A percentile compares a stretch with the other conserved stretches of the same genome.
Conservation (phyloP, 257 asterid species). For the Prunella vulgaris region DNA sequence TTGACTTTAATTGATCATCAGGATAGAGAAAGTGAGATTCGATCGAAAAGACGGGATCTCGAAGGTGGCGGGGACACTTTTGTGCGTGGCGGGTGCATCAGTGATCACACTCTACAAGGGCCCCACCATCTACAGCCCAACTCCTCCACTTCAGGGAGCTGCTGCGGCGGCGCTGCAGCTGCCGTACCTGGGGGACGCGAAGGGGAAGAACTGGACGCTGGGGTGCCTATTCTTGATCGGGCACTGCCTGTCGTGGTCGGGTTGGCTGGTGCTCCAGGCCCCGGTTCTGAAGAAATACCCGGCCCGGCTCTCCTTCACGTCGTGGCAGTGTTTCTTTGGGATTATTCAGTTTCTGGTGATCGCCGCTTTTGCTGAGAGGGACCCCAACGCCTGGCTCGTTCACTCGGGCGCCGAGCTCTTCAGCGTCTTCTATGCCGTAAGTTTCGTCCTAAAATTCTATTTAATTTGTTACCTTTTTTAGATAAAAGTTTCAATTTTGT, state of each 20-base stretch:
- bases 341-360: constrained; percentile 73
- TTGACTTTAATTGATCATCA: constrained; percentile 18
- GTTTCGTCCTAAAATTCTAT: too few relatives aligned
- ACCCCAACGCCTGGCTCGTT: constrained; percentile 83
- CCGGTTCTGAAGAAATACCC: constrained; percentile 84
- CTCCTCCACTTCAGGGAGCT: constrained; percentile 34
- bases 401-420: constrained; percentile 85
- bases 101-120: constrained; percentile 93
- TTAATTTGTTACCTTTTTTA: not conserved
- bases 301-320: constrained; percentile 85
- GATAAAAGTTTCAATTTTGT: too few relatives aligned
- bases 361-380: constrained; percentile 79
- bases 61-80: constrained; percentile 63
- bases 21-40: constrained; percentile 80
- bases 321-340: constrained; percentile 89
- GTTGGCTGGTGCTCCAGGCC: constrained; percentile 88
- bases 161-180: constrained; percentile 18
- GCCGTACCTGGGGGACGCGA: constrained; percentile 53
- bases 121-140: constrained; percentile 85
- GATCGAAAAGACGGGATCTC: constrained; percentile 84
- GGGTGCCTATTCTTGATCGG: constrained; percentile 92
- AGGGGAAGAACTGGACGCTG: constrained; percentile 79
- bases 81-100: constrained; percentile 95
- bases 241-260: constrained; percentile 95
- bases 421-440: constrained; percentile 92